Conservation (phyloP, 371 early-diverging fungal species). For the Catenaria anguillulae region DNA sequence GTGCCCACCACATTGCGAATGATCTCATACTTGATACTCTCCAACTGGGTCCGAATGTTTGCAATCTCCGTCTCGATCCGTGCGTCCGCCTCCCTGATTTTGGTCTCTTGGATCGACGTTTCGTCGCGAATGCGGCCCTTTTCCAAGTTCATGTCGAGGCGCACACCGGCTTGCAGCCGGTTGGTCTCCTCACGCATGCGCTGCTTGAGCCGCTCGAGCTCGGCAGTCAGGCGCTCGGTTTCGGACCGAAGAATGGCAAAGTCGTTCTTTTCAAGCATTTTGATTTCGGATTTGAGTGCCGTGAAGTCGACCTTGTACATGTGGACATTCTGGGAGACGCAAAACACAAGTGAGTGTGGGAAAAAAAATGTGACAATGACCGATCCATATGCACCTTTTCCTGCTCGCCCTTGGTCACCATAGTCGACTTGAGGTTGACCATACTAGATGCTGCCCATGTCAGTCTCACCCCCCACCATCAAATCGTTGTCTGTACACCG, state of each 20-base stretch:
- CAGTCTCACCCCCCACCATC: not conserved
- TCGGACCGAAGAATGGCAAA: conserved; percentile 69
- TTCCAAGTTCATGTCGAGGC: conserved; percentile 75
- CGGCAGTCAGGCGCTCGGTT: conserved; percentile 55
- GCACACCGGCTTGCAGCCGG: conserved; percentile 67
- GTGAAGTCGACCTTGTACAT: conserved; percentile 82
- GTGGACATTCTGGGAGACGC: conserved; percentile 43
- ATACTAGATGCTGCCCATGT: conserved; percentile 19
- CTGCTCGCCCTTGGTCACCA: conserved; percentile 67
- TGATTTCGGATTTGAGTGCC: conserved; percentile 71
- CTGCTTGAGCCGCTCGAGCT: conserved; percentile 64
- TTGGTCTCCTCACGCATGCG: conserved; percentile 67
- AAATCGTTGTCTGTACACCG: too few relatives aligned
- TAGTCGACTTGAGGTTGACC: conserved; percentile 38
- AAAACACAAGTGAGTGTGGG: too few relatives aligned
- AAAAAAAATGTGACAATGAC: conserved; percentile 21
- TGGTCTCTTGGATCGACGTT: conserved; percentile 62
- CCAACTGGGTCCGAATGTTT: conserved; percentile 71
- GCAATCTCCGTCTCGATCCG: conserved; percentile 79
- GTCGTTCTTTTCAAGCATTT: conserved; percentile 78
- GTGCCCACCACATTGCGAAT: conserved; percentile 29
- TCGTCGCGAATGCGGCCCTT: conserved; percentile 79
- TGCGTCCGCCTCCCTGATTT: conserved; percentile 71
- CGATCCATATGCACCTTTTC: conserved; percentile 55
- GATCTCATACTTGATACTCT: conserved; percentile 56